Conservation (phyloP, 768 basidiomycete genomes). For the Neoboletus magnificus region DNA sequence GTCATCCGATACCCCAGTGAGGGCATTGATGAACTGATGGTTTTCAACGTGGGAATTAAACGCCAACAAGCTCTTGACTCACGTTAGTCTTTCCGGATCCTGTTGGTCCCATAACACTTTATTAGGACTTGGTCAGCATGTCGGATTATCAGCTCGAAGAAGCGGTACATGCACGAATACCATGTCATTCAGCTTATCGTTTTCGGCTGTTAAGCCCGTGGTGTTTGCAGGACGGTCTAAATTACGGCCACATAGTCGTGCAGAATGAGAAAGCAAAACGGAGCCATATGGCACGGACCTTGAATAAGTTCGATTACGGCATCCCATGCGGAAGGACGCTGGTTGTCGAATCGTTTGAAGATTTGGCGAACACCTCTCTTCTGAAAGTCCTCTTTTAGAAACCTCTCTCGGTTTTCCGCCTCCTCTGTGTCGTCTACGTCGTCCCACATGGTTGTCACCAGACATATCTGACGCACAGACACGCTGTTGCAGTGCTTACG, state of each 20-base stretch:
- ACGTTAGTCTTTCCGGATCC: constrained; percentile 9
- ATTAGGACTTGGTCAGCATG: background rate
- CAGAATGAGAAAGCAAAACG: background rate
- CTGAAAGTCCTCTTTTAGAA: background rate
- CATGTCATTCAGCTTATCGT: background rate
- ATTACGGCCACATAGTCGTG: background rate
- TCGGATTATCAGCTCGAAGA: background rate
- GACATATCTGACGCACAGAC: background rate
- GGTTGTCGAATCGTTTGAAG: constrained; percentile 4
- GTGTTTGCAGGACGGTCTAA: background rate
- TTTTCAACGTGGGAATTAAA: background rate
- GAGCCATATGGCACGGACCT: background rate
- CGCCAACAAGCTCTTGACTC: background rate
- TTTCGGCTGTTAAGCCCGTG: too few species aligned
- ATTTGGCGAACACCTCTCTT: background rate
- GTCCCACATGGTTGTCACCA: constrained; percentile 13
- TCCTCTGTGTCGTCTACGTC: background rate
- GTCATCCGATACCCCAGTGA: background rate
- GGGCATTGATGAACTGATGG: constrained; percentile 5
- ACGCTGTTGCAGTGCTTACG: background rate
- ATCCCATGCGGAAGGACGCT: background rate
- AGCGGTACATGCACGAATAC: background rate
- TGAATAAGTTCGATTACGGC: background rate
- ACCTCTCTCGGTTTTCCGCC: background rate
- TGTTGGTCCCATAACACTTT: background rate